Evolutionary conservation across 208 protist species (phyloP).

Genomic region (Naegleria gruberi): DNA sequence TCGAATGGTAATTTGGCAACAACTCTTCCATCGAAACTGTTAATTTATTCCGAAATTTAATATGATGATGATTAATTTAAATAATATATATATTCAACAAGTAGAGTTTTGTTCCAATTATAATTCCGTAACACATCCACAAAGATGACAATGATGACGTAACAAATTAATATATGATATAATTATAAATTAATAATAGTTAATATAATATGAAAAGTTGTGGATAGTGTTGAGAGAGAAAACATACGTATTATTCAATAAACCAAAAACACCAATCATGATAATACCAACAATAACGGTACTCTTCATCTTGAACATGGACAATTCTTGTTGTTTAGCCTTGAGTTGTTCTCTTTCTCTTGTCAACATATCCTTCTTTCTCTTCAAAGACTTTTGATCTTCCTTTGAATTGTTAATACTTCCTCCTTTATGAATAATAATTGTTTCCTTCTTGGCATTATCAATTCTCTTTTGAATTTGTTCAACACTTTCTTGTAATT

Average conservation of each 20-base stretch:
- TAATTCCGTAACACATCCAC: too few species aligned
- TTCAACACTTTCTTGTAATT: neutral
- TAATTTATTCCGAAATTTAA: too few species aligned
- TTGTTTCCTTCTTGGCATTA: neutral
- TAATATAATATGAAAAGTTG: too few species aligned
- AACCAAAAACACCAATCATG: slow-evolving; percentile 7
- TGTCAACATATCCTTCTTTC: neutral
- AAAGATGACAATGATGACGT: too few species aligned
- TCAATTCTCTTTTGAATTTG: neutral
- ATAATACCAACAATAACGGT: slow-evolving; percentile 11
- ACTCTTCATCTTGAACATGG: neutral
- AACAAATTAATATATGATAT: too few species aligned
- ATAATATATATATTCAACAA: too few species aligned
- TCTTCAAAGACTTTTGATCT: neutral
- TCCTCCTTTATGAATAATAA: neutral
- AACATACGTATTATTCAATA: neutral
- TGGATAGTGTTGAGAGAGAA: too few species aligned
- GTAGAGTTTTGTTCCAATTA: too few species aligned
- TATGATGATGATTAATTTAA: too few species aligned
- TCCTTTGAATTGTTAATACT: neutral
- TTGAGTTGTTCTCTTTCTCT: neutral
- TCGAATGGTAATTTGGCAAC: slow-evolving; percentile 17
- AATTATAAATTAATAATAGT: too few species aligned
- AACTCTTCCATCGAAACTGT: slow-evolving; percentile 14
- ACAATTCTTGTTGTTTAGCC: neutral